A percentile compares a stretch with the other conserved stretches of the same genome.
Evolutionary conservation across 768 basidiomycete genomes (phyloP).

Genomic region (Pulveroboletus sp.): DNA sequence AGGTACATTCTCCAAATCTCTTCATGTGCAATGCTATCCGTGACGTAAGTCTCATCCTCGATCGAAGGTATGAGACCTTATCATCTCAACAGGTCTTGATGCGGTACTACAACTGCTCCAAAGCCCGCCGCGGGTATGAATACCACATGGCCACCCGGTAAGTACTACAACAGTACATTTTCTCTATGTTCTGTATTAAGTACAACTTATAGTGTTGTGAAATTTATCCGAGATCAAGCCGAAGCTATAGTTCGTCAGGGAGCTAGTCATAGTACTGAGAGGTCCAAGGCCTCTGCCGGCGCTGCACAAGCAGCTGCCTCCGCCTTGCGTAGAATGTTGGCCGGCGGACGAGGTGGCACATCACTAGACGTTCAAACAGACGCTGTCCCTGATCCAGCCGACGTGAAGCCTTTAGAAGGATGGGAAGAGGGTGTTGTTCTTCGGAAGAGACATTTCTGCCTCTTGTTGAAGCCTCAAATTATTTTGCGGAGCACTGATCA

Average conservation of each 20-base stretch:
- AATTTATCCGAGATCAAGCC: constrained; percentile 84
- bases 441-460: constrained; percentile 69
- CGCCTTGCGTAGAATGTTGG: constrained; percentile 60
- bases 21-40: constrained; percentile 72
- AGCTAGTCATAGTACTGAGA: constrained; percentile 18
- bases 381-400: constrained; percentile 29
- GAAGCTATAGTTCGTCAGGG: constrained; percentile 32
- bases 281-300: constrained; percentile 31
- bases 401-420: constrained; percentile 58
- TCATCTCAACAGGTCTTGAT: constrained; percentile 60
- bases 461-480: constrained; percentile 90
- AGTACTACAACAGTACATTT: constrained; percentile 18
- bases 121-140: constrained; percentile 70
- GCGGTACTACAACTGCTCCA: constrained; percentile 83
- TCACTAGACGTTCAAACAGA: constrained; percentile 35
- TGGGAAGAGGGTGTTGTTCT: constrained; percentile 71
- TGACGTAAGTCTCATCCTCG: constrained; percentile 50
- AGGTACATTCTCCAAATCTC: constrained; percentile 81
- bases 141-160: constrained; percentile 86
- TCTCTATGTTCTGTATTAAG: constrained; percentile 8
- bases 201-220: constrained; percentile 54
- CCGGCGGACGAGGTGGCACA: constrained; percentile 46
- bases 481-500: constrained; percentile 60
- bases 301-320: constrained; percentile 64
- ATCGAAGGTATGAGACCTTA: background rate